A percentile compares a stretch with the other conserved stretches of the same genome.
Conservation (phyloP, 306 rosid genomes). For the Vigna nakashimae region DNA sequence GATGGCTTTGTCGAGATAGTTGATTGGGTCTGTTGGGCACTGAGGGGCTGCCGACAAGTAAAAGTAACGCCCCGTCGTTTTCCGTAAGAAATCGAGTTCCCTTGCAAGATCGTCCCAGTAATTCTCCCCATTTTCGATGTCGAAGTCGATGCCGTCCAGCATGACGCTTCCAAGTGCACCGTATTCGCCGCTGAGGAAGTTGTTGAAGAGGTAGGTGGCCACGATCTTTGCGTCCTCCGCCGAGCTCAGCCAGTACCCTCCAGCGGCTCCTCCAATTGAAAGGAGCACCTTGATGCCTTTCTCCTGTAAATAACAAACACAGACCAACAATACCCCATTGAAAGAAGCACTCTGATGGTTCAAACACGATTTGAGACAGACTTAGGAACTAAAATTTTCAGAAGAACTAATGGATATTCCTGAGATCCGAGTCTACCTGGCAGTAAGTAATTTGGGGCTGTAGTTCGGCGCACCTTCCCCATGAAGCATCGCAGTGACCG, state of each 20-base stretch:
- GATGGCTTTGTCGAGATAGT: slow-evolving; percentile 37
- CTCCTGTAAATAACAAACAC: too few relatives aligned
- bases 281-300: background rate
- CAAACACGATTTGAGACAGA: too few relatives aligned
- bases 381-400: too few relatives aligned
- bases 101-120: slow-evolving; percentile 56
- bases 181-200: slow-evolving; percentile 16
- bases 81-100: slow-evolving; percentile 27
- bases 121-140: slow-evolving; percentile 49
- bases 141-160: slow-evolving; percentile 39
- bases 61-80: background rate
- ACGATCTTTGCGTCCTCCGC: background rate
- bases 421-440: background rate
- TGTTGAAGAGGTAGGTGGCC: background rate
- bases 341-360: too few relatives aligned
- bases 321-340: too few relatives aligned
- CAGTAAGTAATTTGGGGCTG: background rate
- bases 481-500: slow-evolving; percentile 44
- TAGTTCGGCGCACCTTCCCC: background rate
- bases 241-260: background rate
- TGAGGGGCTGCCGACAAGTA: slow-evolving; percentile 61
- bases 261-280: background rate
- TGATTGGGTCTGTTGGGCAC: slow-evolving; percentile 52
- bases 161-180: slow-evolving; percentile 27
- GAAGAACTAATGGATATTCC: too few relatives aligned